Base-by-base conservation (phyloP, 768 basidiomycete species). In the Boletellus sp. region DNA sequence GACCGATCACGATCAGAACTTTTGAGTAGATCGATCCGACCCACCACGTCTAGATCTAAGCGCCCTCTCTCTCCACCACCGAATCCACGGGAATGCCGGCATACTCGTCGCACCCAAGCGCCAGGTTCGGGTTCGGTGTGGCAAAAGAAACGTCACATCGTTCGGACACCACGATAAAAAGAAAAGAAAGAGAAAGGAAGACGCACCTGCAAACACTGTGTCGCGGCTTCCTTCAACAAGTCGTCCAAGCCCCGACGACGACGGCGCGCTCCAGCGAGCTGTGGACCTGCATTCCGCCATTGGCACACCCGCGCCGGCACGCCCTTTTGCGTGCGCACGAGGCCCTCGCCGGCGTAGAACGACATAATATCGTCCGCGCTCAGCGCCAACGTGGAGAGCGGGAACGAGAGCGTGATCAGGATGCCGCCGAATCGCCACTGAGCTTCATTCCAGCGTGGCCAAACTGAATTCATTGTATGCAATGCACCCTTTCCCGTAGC, bases 171-270 rank as follows among this genome's bases (percentile, higher is more conserved):
- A 51, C 38, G 11, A 28, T 11, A 9, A n/a, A 26, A 17, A 8
- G 7, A n/a, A 31, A 31, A 16, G 6, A 4, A 0, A n/a, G 26
- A 11, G 34, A n/a, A n/a, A n/a, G n/a, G n/a, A n/a, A 16, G 11
- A 70, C 84, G 17, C 44, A 92, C 90, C 78, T 95, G 94, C 54
- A 99, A 65, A 68, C 95, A 97, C 69, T 99, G 96, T 16, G 95
- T 98, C 16, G 96, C 96, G 43, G 96, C 96, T 6, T 96, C 96
- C 69, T 99, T 99, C 54, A 99, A 75, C 49, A 99, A 72, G 72
- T 99, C 98, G 65, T 99, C 96, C 61, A 99, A 71, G 0, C 94
- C 94, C 92, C 95, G 20, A 95, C 92, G n/a, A 97, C 80, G 19
- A 98, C 96, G 11, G 90, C 96, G 46, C 96, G 76, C 64, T 91